Evolutionary conservation across 768 basidiomycete genomes (phyloP), one percentile per base, ranked within the genome.

Genomic region (Leccinum barrowsii): DNA sequence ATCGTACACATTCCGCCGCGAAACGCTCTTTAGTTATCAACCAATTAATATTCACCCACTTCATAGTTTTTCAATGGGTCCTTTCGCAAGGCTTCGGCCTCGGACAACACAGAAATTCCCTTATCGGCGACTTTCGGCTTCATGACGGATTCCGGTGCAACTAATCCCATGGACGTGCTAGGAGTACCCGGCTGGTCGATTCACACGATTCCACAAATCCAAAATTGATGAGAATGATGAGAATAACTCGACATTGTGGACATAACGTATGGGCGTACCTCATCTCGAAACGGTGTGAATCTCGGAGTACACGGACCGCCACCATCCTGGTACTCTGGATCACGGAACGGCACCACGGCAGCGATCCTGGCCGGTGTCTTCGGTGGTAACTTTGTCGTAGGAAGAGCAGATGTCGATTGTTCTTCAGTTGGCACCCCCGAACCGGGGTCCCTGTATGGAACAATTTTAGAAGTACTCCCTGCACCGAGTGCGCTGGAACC

Each of bases 41-140:
- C 59, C 30, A 63, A 32, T 12, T 50, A 54, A 54, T 57, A 63
- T 35, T 70, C 71, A 7, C 59, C 68, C 10, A 32, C 44, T n/a
- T 67, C 64, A 70, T 92, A 90, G 67, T 92, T 92, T 77, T 89
- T 91, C 69, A 92, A 73, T 2, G 90, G 90, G 68, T 91, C 87
- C 64, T 83, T 89, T 59, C 90, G 78, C 58, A 92, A 68, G 2
- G 88, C 89, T 67, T 92, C 90, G 32, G 88, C 88, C 70, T 91
- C 89, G 2, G 86, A 83, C 30, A 78, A 73, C 40, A 79, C 71
- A 22, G 69, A 63, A 8, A 76, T 72, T 11, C 77, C 80, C 63
- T 75, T 79, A 54, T 73, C 61, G 57, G 75, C 71, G 60, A 75
- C 77, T 73, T 86, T 89, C 53, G 79, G 77, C 67, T 84, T 89